Evolutionary conservation across 495 filamentous ascomycete species (phyloP).

Genomic region (Aspergillus funiculosus): DNA sequence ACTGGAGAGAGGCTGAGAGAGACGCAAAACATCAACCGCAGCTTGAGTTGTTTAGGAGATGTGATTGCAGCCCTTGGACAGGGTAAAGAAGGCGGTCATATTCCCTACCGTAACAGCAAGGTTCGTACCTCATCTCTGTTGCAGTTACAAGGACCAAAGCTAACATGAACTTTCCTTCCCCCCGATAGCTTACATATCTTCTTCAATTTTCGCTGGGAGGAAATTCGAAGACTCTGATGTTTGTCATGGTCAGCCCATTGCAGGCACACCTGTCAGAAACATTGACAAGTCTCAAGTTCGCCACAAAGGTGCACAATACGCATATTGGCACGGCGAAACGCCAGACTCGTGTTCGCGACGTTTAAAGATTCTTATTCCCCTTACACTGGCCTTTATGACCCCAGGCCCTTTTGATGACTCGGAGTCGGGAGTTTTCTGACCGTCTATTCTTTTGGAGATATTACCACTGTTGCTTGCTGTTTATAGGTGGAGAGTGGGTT

Average conservation of each 20-base stretch:
- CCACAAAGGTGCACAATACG: slow-evolving; percentile 88
- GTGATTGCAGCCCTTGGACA: slow-evolving; percentile 87
- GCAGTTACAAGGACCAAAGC: neutral
- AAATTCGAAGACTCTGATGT: slow-evolving; percentile 97
- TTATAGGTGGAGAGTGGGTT: slow-evolving; percentile 10
- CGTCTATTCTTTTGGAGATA: slow-evolving; percentile 13
- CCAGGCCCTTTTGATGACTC: slow-evolving; percentile 12
- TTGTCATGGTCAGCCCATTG: slow-evolving; percentile 93
- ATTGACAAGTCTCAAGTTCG: slow-evolving; percentile 91
- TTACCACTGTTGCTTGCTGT: slow-evolving; percentile 10
- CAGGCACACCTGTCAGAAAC: slow-evolving; percentile 90
- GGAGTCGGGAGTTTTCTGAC: slow-evolving; percentile 23
- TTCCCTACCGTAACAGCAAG: slow-evolving; percentile 95
- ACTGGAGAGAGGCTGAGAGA: slow-evolving; percentile 85
- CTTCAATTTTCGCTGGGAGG: slow-evolving; percentile 93
- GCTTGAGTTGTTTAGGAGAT: slow-evolving; percentile 85
- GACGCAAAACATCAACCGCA: slow-evolving; percentile 96
- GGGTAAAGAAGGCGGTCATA: slow-evolving; percentile 76
- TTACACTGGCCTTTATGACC: slow-evolving; percentile 10
- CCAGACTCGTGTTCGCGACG: slow-evolving; percentile 57
- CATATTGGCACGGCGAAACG: slow-evolving; percentile 83
- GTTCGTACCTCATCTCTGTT: slow-evolving; percentile 35
- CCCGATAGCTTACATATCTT: slow-evolving; percentile 77
- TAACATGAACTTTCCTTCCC: slow-evolving; percentile 7
- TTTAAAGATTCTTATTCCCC: slow-evolving; percentile 18